These are phyloP conservation scores for Boletus smithii DNA, from an alignment of 1,284 basidiomycete genomes.

Conservation along the genomic window DNA sequence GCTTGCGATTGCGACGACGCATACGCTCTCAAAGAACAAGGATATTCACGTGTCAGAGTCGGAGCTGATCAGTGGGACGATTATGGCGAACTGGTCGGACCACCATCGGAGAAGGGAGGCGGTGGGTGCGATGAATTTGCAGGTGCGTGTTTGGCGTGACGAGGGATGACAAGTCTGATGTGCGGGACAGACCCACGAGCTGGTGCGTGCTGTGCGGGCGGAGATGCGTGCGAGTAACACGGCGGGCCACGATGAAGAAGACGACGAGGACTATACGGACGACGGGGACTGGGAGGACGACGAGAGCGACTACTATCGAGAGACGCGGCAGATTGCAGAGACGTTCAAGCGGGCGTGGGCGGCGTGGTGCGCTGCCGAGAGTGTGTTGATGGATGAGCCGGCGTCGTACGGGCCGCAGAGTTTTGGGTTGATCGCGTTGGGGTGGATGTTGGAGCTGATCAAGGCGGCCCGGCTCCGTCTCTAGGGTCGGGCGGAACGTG, in stretches of 20 bases:
- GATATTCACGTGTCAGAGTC: constrained; percentile 38
- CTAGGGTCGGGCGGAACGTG: constrained; percentile 18
- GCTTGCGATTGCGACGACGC: constrained; percentile 34
- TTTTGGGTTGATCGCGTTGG: constrained; percentile 43
- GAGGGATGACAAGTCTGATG: neutral
- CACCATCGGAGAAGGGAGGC: constrained; percentile 38
- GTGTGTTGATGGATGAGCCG: constrained; percentile 23
- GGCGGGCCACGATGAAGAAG: constrained; percentile 17
- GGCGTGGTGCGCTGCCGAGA: constrained; percentile 38
- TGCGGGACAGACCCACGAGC: constrained; percentile 33
- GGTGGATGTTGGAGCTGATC: constrained; percentile 37
- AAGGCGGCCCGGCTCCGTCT: constrained; percentile 24
- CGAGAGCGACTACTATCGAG: constrained; percentile 27
- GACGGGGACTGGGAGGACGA: constrained; percentile 20
- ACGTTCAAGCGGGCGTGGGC: constrained; percentile 37
- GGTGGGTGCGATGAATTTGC: constrained; percentile 41
- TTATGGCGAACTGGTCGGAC: constrained; percentile 41
- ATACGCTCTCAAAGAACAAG: constrained; percentile 36
- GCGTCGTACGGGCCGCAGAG: constrained; percentile 38
- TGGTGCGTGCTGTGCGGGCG: constrained; percentile 34
- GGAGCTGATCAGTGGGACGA: constrained; percentile 44
- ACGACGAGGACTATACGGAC: constrained; percentile 12
- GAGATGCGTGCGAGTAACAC: constrained; percentile 28
- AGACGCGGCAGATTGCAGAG: constrained; percentile 26
- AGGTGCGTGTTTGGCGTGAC: constrained; percentile 27